Evolutionary conservation across 805 yeast genomes (phyloP).

Genomic region (Lachancea meyersii): DNA sequence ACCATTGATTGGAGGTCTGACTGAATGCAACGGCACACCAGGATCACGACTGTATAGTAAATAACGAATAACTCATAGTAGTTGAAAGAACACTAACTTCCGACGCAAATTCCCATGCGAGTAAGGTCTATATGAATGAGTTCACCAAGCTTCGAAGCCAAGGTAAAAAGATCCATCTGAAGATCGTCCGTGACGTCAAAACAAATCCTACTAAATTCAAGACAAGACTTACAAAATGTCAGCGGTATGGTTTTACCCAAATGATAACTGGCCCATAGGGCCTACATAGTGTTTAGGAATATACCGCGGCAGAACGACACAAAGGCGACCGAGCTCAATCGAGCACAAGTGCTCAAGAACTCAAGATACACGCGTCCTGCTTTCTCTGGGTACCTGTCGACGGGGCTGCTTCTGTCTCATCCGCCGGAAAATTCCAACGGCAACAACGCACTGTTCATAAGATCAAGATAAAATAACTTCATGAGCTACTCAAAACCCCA

Average conservation of each 20-base stretch:
- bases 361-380: constrained; percentile 40
- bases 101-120: background rate
- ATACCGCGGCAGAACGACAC: constrained; percentile 77
- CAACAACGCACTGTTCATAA: constrained; percentile 42
- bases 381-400: constrained; percentile 85
- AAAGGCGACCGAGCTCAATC: constrained; percentile 60
- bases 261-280: constrained; percentile 85
- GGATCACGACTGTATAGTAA: constrained; percentile 1
- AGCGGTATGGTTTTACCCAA: constrained; percentile 99
- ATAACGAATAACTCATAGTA: constrained; percentile 1
- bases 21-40: background rate
- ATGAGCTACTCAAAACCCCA: constrained; percentile 30
- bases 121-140: background rate
- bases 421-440: constrained; percentile 32
- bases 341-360: constrained; percentile 33
- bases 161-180: background rate
- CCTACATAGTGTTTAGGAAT: constrained; percentile 99
- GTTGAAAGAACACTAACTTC: background rate
- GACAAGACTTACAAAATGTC: constrained; percentile 43
- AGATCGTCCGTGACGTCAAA: background rate
- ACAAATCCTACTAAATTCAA: background rate
- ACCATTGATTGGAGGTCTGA: constrained; percentile 50
- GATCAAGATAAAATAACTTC: constrained; percentile 10
- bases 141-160: background rate
- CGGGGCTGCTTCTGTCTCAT: constrained; percentile 88